Percentiles rank a stretch among this genome's conserved stretches.
Conservation (phyloP, 2,329 filamentous ascomycete species). For the Xylariaceae sp. region DNA sequence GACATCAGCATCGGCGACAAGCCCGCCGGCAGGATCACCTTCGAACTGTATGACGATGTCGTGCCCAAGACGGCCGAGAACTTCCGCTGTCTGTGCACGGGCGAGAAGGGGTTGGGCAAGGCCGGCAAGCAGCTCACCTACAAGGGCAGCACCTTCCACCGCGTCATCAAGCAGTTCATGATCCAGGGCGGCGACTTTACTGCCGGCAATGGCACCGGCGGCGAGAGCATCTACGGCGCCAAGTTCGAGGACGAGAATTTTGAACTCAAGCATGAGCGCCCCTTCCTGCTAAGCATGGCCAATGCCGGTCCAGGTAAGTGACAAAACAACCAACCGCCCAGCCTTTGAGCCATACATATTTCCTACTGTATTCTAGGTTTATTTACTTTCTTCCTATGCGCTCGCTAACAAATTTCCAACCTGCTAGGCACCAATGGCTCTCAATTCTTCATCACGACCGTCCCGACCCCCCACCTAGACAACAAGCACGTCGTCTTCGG, state of each 20-base stretch:
- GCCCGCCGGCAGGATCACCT: slow-evolving; percentile 75
- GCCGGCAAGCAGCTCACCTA: slow-evolving; percentile 85
- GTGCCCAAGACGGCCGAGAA: slow-evolving; percentile 97
- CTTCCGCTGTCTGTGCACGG: slow-evolving; percentile 92
- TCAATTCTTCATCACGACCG: slow-evolving; percentile 97
- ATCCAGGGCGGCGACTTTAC: slow-evolving; percentile 98
- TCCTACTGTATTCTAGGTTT: neutral
- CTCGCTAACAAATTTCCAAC: too few relatives aligned
- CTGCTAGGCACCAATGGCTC: slow-evolving; percentile 83
- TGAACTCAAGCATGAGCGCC: slow-evolving; percentile 84
- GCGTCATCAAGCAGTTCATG: slow-evolving; percentile 99
- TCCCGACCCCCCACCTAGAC: slow-evolving; percentile 91
- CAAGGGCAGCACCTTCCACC: slow-evolving; percentile 92
- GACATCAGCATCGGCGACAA: slow-evolving; percentile 82
- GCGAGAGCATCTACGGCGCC: slow-evolving; percentile 95
- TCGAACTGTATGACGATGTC: slow-evolving; percentile 77
- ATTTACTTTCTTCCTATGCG: neutral
- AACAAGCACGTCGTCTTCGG: slow-evolving; percentile 98
- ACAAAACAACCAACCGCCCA: too few relatives aligned
- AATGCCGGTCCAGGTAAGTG: slow-evolving; percentile 85
- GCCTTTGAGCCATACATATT: too few relatives aligned
- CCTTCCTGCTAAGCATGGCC: slow-evolving; percentile 95
- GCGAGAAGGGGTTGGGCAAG: slow-evolving; percentile 86
- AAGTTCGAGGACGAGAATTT: slow-evolving; percentile 99
- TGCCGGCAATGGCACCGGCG: slow-evolving; percentile 88